Percentiles rank a stretch among this genome's conserved stretches.
These are phyloP conservation scores for Bryum argenteum DNA, from an alignment of 225 moss, liverwort and hornwort genomes.

Conservation along the genomic window DNA sequence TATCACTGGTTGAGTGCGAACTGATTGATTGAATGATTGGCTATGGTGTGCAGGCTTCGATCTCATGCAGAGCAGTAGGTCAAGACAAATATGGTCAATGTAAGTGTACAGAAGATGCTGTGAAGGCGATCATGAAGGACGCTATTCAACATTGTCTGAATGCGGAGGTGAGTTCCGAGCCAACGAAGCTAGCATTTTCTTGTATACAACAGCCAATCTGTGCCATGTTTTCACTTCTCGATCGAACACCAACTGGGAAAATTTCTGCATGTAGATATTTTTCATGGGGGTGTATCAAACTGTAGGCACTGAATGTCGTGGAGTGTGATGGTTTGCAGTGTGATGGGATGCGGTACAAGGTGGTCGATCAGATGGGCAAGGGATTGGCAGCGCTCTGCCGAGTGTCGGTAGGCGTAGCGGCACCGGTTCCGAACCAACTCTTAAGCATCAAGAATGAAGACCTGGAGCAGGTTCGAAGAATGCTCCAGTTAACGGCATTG, in stretches of 20 bases:
- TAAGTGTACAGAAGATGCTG: constrained; percentile 43
- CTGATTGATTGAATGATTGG: neutral
- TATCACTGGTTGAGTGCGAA: too few relatives aligned
- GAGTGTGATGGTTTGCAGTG: constrained; percentile 37
- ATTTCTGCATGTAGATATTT: too few relatives aligned
- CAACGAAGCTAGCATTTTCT: too few relatives aligned
- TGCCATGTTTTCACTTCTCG: too few relatives aligned
- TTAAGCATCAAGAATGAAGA: constrained; percentile 35
- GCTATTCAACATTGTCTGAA: constrained; percentile 46
- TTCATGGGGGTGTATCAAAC: neutral
- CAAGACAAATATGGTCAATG: constrained; percentile 39
- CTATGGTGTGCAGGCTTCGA: constrained; percentile 30
- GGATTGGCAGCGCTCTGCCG: constrained; percentile 51
- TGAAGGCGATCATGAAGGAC: constrained; percentile 46
- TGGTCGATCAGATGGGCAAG: constrained; percentile 44
- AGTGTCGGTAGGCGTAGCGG: constrained; percentile 29
- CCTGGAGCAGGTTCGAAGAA: constrained; percentile 38
- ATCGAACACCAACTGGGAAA: too few relatives aligned
- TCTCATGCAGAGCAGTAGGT: constrained; percentile 22
- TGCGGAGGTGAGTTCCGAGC: constrained; percentile 30
- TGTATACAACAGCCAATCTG: too few relatives aligned
- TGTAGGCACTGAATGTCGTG: neutral
- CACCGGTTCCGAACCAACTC: constrained; percentile 21
- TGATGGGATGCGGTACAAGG: constrained; percentile 38
- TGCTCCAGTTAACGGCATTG: constrained; percentile 47